Evolutionary conservation across 768 basidiomycete species (phyloP).

Genomic region (Suillus fuscotomentosus): DNA sequence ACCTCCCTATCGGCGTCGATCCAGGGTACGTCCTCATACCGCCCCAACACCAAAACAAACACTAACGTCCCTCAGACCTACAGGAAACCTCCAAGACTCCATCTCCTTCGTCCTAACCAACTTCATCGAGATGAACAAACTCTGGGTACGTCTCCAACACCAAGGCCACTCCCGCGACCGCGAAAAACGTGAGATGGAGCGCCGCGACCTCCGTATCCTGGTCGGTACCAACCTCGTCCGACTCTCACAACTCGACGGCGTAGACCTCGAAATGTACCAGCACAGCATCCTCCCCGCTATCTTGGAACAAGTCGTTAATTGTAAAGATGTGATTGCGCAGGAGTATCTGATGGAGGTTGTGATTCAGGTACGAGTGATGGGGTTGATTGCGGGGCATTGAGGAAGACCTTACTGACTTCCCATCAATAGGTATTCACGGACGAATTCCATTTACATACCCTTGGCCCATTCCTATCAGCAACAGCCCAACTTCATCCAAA

Average conservation of each 20-base stretch:
- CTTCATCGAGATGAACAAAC: constrained; percentile 99
- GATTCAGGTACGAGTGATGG: constrained; percentile 66
- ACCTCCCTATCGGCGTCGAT: constrained; percentile 86
- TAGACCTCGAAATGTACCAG: constrained; percentile 92
- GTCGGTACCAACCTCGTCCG: constrained; percentile 98
- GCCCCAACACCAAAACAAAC: background rate
- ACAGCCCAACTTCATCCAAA: constrained; percentile 96
- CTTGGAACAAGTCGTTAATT: constrained; percentile 95
- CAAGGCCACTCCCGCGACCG: constrained; percentile 96
- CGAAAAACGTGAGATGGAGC: constrained; percentile 96
- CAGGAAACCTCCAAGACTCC: constrained; percentile 91
- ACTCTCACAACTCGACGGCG: constrained; percentile 92
- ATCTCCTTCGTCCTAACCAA: constrained; percentile 96
- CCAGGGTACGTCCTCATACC: constrained; percentile 57
- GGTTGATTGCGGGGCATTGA: background rate
- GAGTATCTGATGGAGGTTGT: constrained; percentile 99
- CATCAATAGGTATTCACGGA: constrained; percentile 88
- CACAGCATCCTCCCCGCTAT: constrained; percentile 85
- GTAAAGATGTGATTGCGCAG: constrained; percentile 98
- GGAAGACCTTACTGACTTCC: background rate
- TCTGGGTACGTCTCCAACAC: constrained; percentile 98
- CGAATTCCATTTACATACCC: constrained; percentile 94
- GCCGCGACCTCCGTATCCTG: constrained; percentile 90
- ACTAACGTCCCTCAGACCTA: constrained; percentile 50
- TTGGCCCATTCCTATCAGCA: constrained; percentile 95